Evolutionary conservation across 306 rosid genomes (phyloP), one percentile per base, ranked within the genome.

Genomic region (Cucumis melo): DNA sequence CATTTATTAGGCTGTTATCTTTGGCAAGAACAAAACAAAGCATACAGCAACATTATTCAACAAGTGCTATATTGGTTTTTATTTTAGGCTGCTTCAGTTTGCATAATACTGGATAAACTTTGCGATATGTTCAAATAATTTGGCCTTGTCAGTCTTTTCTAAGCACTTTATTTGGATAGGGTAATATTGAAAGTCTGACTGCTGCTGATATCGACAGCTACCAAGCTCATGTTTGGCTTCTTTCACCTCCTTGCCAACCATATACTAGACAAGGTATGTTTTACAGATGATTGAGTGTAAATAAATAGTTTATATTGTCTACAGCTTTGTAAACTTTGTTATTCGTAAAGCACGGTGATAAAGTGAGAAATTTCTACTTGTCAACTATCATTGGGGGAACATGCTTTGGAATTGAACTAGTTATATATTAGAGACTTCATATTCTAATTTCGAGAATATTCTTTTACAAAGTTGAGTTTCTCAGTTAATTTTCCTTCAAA

Each of bases 231-330:
- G 96, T 86, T 19, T 92, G 99, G 97, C 96, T 94, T 82, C 95
- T 92, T 81, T 94, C 99, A 74, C 97, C 97, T 82, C 99, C 99
- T 48, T 94, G 99, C 85, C 99, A 94, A 84, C 99, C 99, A 27
- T 92, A 94, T 84, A 92, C 99, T 10, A 84, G 99, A 84, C 99
- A 94, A 87, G 96, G 99, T 88, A 53, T 39, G 63, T n/a, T 77
- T 64, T 7, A 1, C 2, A 3, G 23, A 50, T 1, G 8, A 56
- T 53, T 70, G 42, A 72, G 15, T 12, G 58, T 72, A 27, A 48
- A 50, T 46, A 48, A 16, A 46, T 72, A 24, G 29, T 50, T 9
- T 23, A 29, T 29, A 71, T 70, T 4, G 8, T 15, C 20, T 15
- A 3, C 56, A 24, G 36, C 29, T 71, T 21, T 46, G 5, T 46